These are phyloP conservation scores for Puccinia brachypodii DNA, from an alignment of 1,284 basidiomycete genomes.

Conservation along the genomic window DNA sequence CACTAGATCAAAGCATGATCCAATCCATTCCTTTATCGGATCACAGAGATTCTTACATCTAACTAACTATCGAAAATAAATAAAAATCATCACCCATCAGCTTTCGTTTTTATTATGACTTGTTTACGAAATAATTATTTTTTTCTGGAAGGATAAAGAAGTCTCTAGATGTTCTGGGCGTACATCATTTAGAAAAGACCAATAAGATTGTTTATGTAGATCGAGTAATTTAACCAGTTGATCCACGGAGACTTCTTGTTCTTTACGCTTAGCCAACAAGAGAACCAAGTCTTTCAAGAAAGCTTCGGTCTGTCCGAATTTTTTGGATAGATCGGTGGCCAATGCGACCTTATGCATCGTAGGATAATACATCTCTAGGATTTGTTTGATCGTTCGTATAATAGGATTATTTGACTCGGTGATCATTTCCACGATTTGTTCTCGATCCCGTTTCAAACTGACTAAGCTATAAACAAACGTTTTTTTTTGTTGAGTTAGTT, in stretches of 20 bases:
- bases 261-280: slow-evolving; percentile 8
- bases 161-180: background rate
- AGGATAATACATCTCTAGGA: slow-evolving; percentile 48
- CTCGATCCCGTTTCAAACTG: slow-evolving; percentile 45
- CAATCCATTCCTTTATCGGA: slow-evolving; percentile 41
- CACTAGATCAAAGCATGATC: slow-evolving; percentile 27
- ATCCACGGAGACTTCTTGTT: slow-evolving; percentile 14
- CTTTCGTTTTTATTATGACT: background rate
- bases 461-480: slow-evolving; percentile 1
- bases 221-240: slow-evolving; percentile 38
- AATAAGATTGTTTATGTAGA: slow-evolving; percentile 45
- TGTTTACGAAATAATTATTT: background rate
- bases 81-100: background rate
- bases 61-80: slow-evolving; percentile 11
- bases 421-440: slow-evolving; percentile 42
- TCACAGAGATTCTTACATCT: slow-evolving; percentile 31
- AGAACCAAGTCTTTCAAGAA: slow-evolving; percentile 40
- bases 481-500: background rate
- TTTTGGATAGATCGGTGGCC: slow-evolving; percentile 28
- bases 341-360: slow-evolving; percentile 37
- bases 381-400: slow-evolving; percentile 34
- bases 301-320: slow-evolving; percentile 42
- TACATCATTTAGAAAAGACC: slow-evolving; percentile 46
- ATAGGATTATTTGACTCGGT: slow-evolving; percentile 43
- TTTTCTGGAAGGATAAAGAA: background rate